phyloP scores from a whole-genome alignment of 139 green algal genomes.

The Chlorella sp. region DNA sequence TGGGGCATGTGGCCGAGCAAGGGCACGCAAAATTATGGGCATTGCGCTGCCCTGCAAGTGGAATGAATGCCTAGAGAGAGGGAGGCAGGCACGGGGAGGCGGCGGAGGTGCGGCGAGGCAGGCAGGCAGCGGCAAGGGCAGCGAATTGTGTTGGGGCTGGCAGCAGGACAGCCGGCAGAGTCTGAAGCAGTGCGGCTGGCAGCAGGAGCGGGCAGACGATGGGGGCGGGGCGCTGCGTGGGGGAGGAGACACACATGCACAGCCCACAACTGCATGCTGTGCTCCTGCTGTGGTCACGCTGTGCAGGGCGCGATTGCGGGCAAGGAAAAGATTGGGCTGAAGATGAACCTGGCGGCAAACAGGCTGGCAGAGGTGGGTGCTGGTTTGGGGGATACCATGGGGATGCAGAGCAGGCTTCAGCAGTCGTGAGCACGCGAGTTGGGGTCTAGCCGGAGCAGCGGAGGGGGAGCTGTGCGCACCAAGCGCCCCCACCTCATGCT shows the following conservation, averaged over 20 bases:
- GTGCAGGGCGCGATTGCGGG: slow-evolving; percentile 1
- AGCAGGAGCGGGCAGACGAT: neutral
- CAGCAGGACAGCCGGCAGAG: neutral
- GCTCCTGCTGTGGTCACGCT: neutral
- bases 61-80: too few species aligned
- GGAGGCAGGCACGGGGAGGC: too few species aligned
- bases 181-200: neutral
- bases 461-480: too few species aligned
- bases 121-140: too few species aligned
- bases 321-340: neutral
- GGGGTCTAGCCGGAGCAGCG: too few species aligned
- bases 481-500: neutral
- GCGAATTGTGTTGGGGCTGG: too few species aligned
- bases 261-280: neutral
- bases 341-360: neutral
- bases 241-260: neutral
- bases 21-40: neutral
- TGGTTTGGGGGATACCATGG: too few species aligned
- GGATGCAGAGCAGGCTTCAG: neutral
- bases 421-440: neutral
- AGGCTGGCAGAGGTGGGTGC: neutral
- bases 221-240: neutral
- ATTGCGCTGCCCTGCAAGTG: neutral
- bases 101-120: too few species aligned
- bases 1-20: neutral